A percentile compares a stretch with the other conserved stretches of the same genome.
Evolutionary conservation across 768 basidiomycete genomes (phyloP).

Genomic region (Podaxis sp.): DNA sequence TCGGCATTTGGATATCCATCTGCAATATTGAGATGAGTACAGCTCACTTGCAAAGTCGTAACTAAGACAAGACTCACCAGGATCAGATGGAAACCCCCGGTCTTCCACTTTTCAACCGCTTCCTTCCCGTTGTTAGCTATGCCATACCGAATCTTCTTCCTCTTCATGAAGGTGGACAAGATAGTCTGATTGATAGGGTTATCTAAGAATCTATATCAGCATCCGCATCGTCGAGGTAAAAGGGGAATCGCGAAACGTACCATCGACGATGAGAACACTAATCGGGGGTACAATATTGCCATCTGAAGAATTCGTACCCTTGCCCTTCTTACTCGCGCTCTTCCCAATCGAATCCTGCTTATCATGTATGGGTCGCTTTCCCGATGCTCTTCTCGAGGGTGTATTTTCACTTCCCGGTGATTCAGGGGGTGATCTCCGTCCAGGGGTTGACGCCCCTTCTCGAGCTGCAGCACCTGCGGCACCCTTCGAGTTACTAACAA

Average conservation of each 20-base stretch:
- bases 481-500: slow-evolving; percentile 5
- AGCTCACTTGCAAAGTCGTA: not conserved
- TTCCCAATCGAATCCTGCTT: slow-evolving; percentile 28
- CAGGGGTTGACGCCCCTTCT: slow-evolving; percentile 8
- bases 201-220: slow-evolving; percentile 51
- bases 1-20: slow-evolving; percentile 99
- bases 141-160: slow-evolving; percentile 94
- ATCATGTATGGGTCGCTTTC: slow-evolving; percentile 25
- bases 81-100: slow-evolving; percentile 92
- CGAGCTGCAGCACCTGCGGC: slow-evolving; percentile 7
- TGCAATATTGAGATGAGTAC: slow-evolving; percentile 32
- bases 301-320: slow-evolving; percentile 44
- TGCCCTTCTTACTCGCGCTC: slow-evolving; percentile 44
- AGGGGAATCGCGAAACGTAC: slow-evolving; percentile 44
- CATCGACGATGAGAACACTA: slow-evolving; percentile 97
- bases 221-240: not conserved
- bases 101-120: slow-evolving; percentile 93
- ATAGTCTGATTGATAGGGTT: slow-evolving; percentile 99
- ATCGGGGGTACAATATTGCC: slow-evolving; percentile 91
- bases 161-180: slow-evolving; percentile 94
- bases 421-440: slow-evolving; percentile 9
- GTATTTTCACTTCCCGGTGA: slow-evolving; percentile 15
- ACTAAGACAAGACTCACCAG: slow-evolving; percentile 58
- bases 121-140: slow-evolving; percentile 94
- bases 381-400: slow-evolving; percentile 14